These are phyloP conservation scores for Pelargonium nanum DNA, from an alignment of 345 rosid genomes.

Conservation along the genomic window DNA sequence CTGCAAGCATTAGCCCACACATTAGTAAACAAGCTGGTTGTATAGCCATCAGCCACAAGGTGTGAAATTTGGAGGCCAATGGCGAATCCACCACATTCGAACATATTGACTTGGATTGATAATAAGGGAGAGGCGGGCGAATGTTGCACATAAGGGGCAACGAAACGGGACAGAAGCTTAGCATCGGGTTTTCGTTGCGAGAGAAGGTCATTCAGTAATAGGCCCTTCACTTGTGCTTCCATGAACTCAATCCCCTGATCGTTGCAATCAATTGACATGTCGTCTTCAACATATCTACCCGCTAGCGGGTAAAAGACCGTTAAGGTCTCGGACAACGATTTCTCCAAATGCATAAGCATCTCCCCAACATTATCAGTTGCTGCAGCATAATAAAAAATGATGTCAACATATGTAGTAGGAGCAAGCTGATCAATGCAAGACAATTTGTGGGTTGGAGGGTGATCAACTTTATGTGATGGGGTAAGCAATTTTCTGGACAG, in stretches of 20 bases:
- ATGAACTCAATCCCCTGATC: constrained; percentile 5
- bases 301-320: constrained; percentile 11
- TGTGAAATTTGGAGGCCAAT: neutral
- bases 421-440: constrained; percentile 3
- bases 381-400: neutral
- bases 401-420: neutral
- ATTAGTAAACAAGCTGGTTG: constrained; percentile 4
- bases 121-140: neutral
- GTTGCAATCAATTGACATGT: neutral
- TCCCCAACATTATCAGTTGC: neutral
- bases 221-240: neutral
- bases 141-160: neutral
- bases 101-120: constrained; percentile 1
- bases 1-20: constrained; percentile 7
- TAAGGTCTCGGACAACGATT: constrained; percentile 8
- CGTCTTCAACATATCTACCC: constrained; percentile 1
- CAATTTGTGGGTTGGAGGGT: neutral
- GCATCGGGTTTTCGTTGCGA: neutral
- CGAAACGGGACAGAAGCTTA: neutral
- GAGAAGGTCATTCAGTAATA: neutral
- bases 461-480: constrained; percentile 1
- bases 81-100: constrained; percentile 10
- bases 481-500: constrained; percentile 3
- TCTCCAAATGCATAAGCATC: neutral
- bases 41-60: neutral